These are phyloP conservation scores for Sclerospora graminicola DNA, from an alignment of 352 stramenopile genomes.

Conservation along the genomic window DNA sequence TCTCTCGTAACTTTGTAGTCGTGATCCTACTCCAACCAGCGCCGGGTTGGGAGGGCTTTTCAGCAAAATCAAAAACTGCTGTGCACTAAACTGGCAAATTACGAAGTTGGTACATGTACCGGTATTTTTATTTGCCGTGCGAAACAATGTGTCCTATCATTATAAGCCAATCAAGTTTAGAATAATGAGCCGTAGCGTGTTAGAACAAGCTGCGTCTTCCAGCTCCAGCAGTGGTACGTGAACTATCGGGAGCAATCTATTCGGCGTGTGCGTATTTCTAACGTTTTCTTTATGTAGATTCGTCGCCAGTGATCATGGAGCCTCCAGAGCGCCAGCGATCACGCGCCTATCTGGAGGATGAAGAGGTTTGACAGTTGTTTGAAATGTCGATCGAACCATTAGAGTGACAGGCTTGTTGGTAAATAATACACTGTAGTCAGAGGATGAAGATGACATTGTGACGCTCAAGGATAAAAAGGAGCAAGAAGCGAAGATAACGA, in stretches of 20 bases:
- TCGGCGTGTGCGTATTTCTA: not conserved
- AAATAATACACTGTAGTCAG: not conserved
- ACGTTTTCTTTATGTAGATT: not conserved
- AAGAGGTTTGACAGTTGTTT: not conserved
- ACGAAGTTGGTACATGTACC: no score
- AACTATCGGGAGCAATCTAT: not conserved
- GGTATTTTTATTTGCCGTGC: no score
- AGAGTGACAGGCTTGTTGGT: no score
- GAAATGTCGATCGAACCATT: not conserved
- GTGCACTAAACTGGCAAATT: no score
- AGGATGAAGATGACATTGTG: constrained; percentile 17
- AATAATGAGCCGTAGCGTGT: not conserved
- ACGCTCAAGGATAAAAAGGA: constrained; percentile 5
- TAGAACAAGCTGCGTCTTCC: not conserved
- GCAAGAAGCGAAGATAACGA: not conserved
- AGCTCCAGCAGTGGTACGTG: not conserved
- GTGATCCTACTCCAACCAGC: no score
- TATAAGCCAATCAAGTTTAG: no score
- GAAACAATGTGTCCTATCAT: no score
- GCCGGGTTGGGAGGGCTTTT: no score
- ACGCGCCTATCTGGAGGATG: not conserved
- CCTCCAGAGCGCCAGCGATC: not conserved
- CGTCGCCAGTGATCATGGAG: not conserved
- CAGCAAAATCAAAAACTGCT: no score
- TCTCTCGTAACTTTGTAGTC: no score